Evolutionary conservation across 192 early-diverging fungal genomes (phyloP).

Genomic region (Allomyces macrogynus): DNA sequence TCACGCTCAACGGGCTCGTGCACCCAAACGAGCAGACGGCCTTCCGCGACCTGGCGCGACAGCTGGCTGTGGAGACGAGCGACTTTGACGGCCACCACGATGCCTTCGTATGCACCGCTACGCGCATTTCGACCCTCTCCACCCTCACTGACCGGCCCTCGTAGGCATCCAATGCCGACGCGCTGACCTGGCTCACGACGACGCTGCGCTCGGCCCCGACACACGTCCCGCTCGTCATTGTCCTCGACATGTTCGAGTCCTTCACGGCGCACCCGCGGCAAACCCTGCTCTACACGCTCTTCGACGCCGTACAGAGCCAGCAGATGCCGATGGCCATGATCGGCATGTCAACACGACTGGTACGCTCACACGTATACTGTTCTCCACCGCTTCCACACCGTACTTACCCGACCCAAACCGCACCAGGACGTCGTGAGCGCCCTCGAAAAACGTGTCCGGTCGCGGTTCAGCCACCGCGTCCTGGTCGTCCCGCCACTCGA

Average conservation of each 20-base stretch:
- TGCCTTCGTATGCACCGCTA: too few species aligned
- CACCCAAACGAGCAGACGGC: constrained; percentile 69
- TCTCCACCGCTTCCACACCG: constrained; percentile 1
- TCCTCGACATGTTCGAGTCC: constrained; percentile 84
- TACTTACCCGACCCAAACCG: not conserved
- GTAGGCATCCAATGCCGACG: constrained; percentile 50
- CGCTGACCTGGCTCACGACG: constrained; percentile 37
- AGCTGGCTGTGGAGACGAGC: constrained; percentile 45
- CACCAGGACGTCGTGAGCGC: constrained; percentile 48
- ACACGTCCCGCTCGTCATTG: constrained; percentile 54
- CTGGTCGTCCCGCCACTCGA: not conserved
- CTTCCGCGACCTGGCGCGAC: constrained; percentile 58
- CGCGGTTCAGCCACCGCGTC: constrained; percentile 69
- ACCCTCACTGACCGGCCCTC: constrained; percentile 11
- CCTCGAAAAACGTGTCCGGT: constrained; percentile 86
- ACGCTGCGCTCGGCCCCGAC: constrained; percentile 35
- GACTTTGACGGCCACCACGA: constrained; percentile 8
- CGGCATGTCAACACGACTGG: constrained; percentile 57
- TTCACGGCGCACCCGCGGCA: constrained; percentile 87
- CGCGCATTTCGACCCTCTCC: too few species aligned
- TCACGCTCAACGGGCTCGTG: constrained; percentile 53
- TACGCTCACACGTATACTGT: constrained; percentile 8
- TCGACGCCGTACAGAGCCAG: constrained; percentile 70
- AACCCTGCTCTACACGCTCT: constrained; percentile 76
- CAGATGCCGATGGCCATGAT: constrained; percentile 70